phyloP scores from a whole-genome alignment of 1,139 yeast species.

The Protomyces lactucae-debilis region DNA sequence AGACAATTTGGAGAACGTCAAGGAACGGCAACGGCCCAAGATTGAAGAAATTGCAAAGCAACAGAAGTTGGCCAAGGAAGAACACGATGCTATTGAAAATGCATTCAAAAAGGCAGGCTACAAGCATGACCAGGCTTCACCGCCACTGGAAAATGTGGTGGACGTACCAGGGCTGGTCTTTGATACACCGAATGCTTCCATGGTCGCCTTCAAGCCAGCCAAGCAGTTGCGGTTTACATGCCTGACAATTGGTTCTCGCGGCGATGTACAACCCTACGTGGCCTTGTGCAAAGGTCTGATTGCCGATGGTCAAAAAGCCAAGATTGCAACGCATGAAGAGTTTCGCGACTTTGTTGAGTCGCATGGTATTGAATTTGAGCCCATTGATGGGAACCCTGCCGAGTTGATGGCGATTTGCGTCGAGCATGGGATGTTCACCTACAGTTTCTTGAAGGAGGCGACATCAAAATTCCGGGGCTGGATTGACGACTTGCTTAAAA shows the following conservation, averaged over 20 bases:
- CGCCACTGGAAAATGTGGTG: conserved; percentile 8
- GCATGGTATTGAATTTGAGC: conserved; percentile 64
- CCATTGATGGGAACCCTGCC: conserved; percentile 88
- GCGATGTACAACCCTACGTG: conserved; percentile 94
- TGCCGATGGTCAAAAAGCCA: conserved; percentile 74
- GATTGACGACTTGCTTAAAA: conserved; percentile 63
- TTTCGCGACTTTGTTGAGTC: conserved; percentile 67
- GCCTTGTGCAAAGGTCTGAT: conserved; percentile 76
- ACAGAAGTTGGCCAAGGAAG: conserved; percentile 34
- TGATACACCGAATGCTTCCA: conserved; percentile 29
- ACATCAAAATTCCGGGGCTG: conserved; percentile 80
- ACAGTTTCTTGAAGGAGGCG: conserved; percentile 78
- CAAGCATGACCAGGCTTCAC: conserved; percentile 24
- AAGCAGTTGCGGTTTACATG: conserved; percentile 56
- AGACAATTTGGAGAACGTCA: neutral
- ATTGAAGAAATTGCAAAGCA: neutral
- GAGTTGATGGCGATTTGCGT: conserved; percentile 91
- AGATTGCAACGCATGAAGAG: conserved; percentile 80
- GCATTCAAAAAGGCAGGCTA: conserved; percentile 9
- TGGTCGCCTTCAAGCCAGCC: conserved; percentile 30
- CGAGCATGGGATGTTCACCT: conserved; percentile 79
- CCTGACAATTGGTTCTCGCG: conserved; percentile 87
- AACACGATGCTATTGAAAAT: conserved; percentile 33
- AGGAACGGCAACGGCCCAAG: neutral
- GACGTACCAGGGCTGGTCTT: conserved; percentile 33